A percentile compares a stretch with the other conserved stretches of the same genome.
These are phyloP conservation scores for Hypomontagnella monticulosa DNA, from an alignment of 495 filamentous ascomycete species.

Conservation along the genomic window DNA sequence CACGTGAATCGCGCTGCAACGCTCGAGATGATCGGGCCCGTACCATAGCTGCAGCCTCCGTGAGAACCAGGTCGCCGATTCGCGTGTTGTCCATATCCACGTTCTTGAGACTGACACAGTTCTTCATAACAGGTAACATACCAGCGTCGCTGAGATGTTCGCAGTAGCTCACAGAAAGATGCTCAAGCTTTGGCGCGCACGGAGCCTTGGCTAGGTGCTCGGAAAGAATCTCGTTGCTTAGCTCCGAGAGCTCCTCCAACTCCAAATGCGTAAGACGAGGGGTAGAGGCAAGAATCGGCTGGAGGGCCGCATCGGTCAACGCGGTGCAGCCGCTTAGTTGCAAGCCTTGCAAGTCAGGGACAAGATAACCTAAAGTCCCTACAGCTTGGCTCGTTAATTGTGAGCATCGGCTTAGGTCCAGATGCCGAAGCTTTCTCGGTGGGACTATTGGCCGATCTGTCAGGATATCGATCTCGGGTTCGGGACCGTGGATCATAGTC, in stretches of 20 bases:
- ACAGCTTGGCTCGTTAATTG: constrained; percentile 77
- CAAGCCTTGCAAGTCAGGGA: constrained; percentile 83
- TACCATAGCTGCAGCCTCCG: constrained; percentile 82
- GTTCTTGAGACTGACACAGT: constrained; percentile 71
- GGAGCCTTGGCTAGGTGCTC: constrained; percentile 76
- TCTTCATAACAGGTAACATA: constrained; percentile 83
- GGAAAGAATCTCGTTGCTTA: constrained; percentile 78
- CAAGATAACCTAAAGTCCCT: constrained; percentile 71
- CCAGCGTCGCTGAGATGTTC: constrained; percentile 85
- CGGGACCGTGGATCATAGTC: constrained; percentile 74
- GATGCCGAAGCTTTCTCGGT: constrained; percentile 79
- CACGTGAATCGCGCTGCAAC: constrained; percentile 48
- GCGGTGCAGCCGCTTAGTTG: constrained; percentile 76
- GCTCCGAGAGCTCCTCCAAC: constrained; percentile 80
- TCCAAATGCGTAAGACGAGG: constrained; percentile 87
- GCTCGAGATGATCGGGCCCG: constrained; percentile 68
- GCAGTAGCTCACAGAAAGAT: constrained; percentile 90
- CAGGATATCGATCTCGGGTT: constrained; percentile 80
- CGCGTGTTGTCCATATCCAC: constrained; percentile 95
- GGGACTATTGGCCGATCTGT: constrained; percentile 79
- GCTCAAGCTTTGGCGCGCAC: constrained; percentile 73
- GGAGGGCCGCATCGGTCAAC: constrained; percentile 78
- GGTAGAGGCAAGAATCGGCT: constrained; percentile 75
- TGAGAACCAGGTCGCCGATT: constrained; percentile 85
- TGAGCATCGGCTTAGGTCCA: constrained; percentile 84